A percentile compares a stretch with the other conserved stretches of the same genome.
phyloP scores from a whole-genome alignment of 352 stramenopile genomes.

The Globisporangium takayamanum region DNA sequence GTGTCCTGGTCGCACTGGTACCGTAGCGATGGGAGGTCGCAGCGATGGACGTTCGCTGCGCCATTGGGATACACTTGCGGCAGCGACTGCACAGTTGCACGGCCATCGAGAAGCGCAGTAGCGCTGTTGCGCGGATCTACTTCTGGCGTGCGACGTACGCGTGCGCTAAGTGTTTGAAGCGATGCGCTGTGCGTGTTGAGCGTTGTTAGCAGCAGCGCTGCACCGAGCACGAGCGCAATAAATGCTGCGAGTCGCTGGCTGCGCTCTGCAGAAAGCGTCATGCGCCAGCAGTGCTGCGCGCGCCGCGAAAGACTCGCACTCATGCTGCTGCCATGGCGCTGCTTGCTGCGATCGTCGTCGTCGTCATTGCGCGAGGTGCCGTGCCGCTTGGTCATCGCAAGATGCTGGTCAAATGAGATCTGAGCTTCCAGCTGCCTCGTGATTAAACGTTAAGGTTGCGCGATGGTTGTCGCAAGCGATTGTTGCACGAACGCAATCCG shows the following conservation, averaged over 20 bases:
- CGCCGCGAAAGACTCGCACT: background rate
- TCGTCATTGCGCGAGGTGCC: background rate
- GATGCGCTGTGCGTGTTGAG: background rate
- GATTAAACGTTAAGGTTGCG: too few relatives aligned
- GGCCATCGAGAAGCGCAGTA: constrained; percentile 28
- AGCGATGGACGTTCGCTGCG: constrained; percentile 32
- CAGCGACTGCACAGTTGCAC: constrained; percentile 22
- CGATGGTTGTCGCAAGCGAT: background rate
- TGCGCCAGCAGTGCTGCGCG: background rate
- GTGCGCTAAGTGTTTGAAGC: background rate
- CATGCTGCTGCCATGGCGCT: background rate
- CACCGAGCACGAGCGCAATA: background rate
- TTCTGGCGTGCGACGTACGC: background rate
- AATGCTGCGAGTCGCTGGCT: background rate
- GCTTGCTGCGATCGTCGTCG: background rate
- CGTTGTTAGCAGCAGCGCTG: background rate
- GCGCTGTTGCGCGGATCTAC: background rate
- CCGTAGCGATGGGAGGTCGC: constrained; percentile 50
- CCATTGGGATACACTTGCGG: constrained; percentile 39
- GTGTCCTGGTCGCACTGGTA: constrained; percentile 46
- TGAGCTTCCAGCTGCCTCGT: too few relatives aligned
- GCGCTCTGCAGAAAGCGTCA: background rate
- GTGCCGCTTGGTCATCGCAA: background rate
- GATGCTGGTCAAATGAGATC: background rate
- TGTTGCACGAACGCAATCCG: background rate